Evolutionary conservation across 2,329 filamentous ascomycete genomes (phyloP), one percentile per base, ranked within the genome.

Genomic region (Dendrostoma leiphaemia): DNA sequence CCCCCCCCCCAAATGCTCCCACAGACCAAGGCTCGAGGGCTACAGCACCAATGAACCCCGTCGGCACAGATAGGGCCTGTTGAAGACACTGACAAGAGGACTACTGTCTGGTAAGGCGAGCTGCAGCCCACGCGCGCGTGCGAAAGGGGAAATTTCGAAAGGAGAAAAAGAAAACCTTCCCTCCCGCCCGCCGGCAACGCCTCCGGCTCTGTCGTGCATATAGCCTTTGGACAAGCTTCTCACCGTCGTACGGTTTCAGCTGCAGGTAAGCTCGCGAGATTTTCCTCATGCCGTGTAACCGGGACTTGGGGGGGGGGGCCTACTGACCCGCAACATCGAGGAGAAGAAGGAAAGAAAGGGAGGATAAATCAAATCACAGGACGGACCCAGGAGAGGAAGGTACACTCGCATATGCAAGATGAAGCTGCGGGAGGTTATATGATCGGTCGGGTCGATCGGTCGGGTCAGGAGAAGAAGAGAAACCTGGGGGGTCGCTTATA

Each of bases 221-320:
- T 24, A 23, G 28, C 5, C 31, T 12, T 17, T 31, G 21, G 46
- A 26, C 34, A 40, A 38, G n/a, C 28, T 37, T 38, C 24, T 21
- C 12, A 29, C 19, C 10, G 48, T 52, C 28, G 23, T 19, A 56
- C 48, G 40, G 53, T 56, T 48, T 56, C 53, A 52, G 43, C 37
- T 44, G 35, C 35, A 45, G n/a, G 21, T 15, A 26, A 44, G 37
- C 13, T 21, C 24, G 24, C 41, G 26, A 23, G 41, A 32, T 32
- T 32, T 32, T 8, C 29, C n/a, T n/a, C n/a, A n/a, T 45, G 21
- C n/a, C 26, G 41, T 21, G n/a, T 31, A 26, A 45, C 41, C 26
- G n/a, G 29, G 41, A 31, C 41, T 29, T n/a, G 35, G 9, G 17
- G 17, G 35, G 35, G 17, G 17, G 41, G 12, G n/a, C 6, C 12